Conservation (phyloP, 768 basidiomycete species). For the Mycena galericulata region DNA sequence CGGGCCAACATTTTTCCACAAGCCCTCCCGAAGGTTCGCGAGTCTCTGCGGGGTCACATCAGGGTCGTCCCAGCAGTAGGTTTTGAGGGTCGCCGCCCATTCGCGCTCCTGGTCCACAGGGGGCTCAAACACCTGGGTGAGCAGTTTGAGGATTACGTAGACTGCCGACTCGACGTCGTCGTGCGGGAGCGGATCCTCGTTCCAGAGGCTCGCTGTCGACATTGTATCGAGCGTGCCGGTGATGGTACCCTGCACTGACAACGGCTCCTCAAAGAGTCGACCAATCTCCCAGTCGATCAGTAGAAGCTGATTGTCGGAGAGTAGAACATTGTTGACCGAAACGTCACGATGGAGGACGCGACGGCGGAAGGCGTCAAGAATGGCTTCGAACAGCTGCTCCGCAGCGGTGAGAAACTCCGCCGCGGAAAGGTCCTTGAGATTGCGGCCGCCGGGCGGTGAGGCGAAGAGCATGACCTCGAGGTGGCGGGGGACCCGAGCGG, state of each 20-base stretch:
- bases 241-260: background rate
- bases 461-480: slow-evolving; percentile 17
- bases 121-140: slow-evolving; percentile 20
- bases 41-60: background rate
- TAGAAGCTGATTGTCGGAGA: slow-evolving; percentile 1
- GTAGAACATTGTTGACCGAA: slow-evolving; percentile 5
- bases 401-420: slow-evolving; percentile 8
- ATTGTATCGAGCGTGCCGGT: slow-evolving; percentile 21
- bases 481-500: slow-evolving; percentile 8
- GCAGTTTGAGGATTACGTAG: slow-evolving; percentile 26
- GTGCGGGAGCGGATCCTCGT: slow-evolving; percentile 16
- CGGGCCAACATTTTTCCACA: background rate
- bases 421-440: slow-evolving; percentile 6
- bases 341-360: slow-evolving; percentile 20
- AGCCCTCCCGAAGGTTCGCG: background rate
- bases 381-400: background rate
- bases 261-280: slow-evolving; percentile 5
- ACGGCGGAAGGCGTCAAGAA: slow-evolving; percentile 22
- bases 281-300: slow-evolving; percentile 21
- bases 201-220: background rate
- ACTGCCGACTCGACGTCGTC: slow-evolving; percentile 27
- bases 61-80: slow-evolving; percentile 11
- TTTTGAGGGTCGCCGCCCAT: slow-evolving; percentile 3
- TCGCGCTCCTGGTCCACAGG: background rate
- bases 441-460: background rate